Evolutionary conservation across 179 eudicot species (phyloP).

Genomic region (Patellifolia procumbens): DNA sequence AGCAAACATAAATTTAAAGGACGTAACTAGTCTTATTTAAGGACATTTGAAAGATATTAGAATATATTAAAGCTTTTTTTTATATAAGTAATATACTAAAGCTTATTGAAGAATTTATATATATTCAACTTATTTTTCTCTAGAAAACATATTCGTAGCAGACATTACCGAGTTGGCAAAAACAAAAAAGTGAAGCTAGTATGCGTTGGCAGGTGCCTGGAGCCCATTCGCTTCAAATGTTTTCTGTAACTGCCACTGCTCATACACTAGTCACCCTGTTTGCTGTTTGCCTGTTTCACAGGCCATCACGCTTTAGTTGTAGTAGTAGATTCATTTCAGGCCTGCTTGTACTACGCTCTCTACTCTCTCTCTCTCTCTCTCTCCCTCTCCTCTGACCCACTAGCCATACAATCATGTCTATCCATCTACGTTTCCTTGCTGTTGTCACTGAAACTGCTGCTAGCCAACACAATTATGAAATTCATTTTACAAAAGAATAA

Average conservation of each 20-base stretch:
- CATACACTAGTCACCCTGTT: neutral
- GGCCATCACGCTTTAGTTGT: neutral
- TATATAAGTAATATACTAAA: too few relatives aligned
- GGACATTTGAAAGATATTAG: too few relatives aligned
- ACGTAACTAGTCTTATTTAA: too few relatives aligned
- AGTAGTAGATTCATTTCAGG: neutral
- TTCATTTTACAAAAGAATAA: neutral
- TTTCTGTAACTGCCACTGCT: neutral
- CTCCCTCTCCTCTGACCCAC: neutral
- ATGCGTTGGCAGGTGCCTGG: constrained; percentile 1
- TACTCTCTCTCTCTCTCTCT: too few relatives aligned
- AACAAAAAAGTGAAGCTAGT: too few relatives aligned
- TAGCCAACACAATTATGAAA: neutral
- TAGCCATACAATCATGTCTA: neutral
- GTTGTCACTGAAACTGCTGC: constrained; percentile 5
- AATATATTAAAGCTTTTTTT: too few relatives aligned
- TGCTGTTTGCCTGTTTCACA: too few relatives aligned
- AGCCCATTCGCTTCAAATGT: neutral
- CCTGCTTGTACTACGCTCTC: constrained; percentile 2
- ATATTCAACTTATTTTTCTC: too few relatives aligned
- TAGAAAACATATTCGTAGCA: too few relatives aligned
- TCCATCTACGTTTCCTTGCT: constrained; percentile 7
- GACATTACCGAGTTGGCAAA: too few relatives aligned
- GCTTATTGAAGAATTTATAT: too few relatives aligned
- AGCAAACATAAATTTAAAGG: too few relatives aligned